Evolutionary conservation across 1,139 yeast species (phyloP), one percentile per base, ranked within the genome.

Genomic region (Kurtzmaniella quercitrusa): DNA sequence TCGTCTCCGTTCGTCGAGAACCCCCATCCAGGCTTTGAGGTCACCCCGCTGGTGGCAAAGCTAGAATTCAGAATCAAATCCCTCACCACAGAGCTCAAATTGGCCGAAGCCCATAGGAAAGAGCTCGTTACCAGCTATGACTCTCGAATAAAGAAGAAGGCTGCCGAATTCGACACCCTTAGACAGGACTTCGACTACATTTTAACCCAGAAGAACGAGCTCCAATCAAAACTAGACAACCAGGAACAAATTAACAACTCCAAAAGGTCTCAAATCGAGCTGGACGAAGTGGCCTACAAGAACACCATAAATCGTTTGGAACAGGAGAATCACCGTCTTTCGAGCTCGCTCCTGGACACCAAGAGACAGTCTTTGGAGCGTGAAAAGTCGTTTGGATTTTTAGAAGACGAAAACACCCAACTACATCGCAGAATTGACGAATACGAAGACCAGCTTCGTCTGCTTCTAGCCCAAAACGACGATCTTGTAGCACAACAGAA

Each of bases 161-260:
- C 61, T 47, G 63, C 63, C 40, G 67, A 63, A 42, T 53, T 62
- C 39, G 57, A 57, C 21, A 57, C 61, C 19, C 58, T 83, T 24
- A 77, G 80, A 51, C 66, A 68, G 37, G 80, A 83, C 51, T 71
- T 86, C 31, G 69, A 77, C 29, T 82, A 70, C 45, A 78, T 85
- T 46, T 68, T 80, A 44, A 69, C 74, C 38, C 79, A 82, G 52
- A 73, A 83, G 34, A 70, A 74, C 41, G 75, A 79, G 41, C 59
- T 84, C 37, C 85, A 83, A 46, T 66, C 74, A 7, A 74, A 77
- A 44, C 61, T 75, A 39, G 61, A 73, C 18, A 70, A 72, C 41
- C 77, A 77, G 46, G 66, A 75, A 9, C 75, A 74, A 42, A 77
- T 64, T 3, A 53, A 71, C 39, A 54, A 75, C 21, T 67, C 70